Evolutionary conservation across 2,329 filamentous ascomycete genomes (phyloP).

Genomic region (Curvularia verruculosa): DNA sequence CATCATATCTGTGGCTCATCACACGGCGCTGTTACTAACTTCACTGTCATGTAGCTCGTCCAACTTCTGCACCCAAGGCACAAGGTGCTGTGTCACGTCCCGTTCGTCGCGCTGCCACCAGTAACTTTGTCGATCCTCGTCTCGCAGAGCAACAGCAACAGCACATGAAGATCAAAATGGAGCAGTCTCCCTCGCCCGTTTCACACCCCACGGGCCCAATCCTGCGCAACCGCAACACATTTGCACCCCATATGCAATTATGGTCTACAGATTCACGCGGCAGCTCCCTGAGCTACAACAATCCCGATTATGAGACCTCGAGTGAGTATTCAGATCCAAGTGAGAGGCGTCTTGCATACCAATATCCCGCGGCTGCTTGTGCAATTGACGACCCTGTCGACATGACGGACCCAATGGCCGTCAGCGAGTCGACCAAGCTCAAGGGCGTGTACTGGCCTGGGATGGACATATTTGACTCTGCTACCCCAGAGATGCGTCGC

Average conservation of each 20-base stretch:
- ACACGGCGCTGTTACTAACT: slow-evolving; percentile 27
- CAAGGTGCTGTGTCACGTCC: slow-evolving; percentile 36
- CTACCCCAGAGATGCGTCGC: slow-evolving; percentile 72
- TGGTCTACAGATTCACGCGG: slow-evolving; percentile 46
- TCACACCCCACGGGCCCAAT: slow-evolving; percentile 33
- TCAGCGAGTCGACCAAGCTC: slow-evolving; percentile 57
- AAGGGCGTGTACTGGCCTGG: slow-evolving; percentile 79
- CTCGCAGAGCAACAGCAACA: slow-evolving; percentile 38
- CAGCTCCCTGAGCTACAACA: slow-evolving; percentile 47
- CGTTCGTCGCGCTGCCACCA: slow-evolving; percentile 30
- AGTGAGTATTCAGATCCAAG: slow-evolving; percentile 47
- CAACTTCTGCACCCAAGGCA: slow-evolving; percentile 28
- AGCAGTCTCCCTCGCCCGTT: slow-evolving; percentile 40
- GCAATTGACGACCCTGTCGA: slow-evolving; percentile 41
- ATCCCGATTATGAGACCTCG: slow-evolving; percentile 46
- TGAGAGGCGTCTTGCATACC: slow-evolving; percentile 33
- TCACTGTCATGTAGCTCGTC: slow-evolving; percentile 28
- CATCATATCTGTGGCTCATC: slow-evolving; percentile 10
- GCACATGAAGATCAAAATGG: slow-evolving; percentile 45
- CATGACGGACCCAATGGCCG: slow-evolving; percentile 32
- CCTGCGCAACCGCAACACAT: slow-evolving; percentile 38
- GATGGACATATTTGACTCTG: slow-evolving; percentile 82
- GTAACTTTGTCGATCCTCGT: slow-evolving; percentile 45
- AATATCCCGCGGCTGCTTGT: slow-evolving; percentile 35
- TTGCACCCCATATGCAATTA: slow-evolving; percentile 47